Evolutionary conservation across 176 grass and related monocot species (phyloP).

Genomic region (Bolboschoenus planiculmis): DNA sequence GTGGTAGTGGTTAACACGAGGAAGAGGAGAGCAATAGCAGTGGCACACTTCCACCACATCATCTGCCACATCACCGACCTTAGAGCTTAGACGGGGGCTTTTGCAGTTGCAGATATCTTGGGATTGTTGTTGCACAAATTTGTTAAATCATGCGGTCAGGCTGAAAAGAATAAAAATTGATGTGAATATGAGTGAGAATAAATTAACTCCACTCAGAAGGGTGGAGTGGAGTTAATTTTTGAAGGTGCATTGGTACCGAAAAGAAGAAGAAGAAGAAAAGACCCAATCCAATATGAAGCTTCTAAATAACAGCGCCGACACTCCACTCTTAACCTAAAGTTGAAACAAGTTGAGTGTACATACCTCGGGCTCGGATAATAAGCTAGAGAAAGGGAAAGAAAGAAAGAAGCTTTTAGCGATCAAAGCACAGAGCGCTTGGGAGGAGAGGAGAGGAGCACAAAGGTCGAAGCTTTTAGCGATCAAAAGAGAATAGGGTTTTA

Average conservation of each 20-base stretch:
- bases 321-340: no score
- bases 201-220: no score
- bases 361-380: no score
- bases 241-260: no score
- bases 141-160: not conserved
- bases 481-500: conserved; percentile 5
- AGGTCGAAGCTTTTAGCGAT: not conserved
- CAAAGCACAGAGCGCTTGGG: no score
- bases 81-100: not conserved
- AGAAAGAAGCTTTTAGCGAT: no score
- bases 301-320: no score
- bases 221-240: no score
- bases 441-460: not conserved
- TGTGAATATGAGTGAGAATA: not conserved
- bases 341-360: no score
- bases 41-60: conserved; percentile 25
- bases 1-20: conserved; percentile 40
- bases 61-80: conserved; percentile 22
- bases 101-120: not conserved
- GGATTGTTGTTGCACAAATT: not conserved
- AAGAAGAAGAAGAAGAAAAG: no score
- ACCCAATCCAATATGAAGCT: no score
- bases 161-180: not conserved
- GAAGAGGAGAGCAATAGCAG: conserved; percentile 29
- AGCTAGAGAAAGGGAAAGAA: conserved; percentile 24